Base-by-base conservation (phyloP, 371 early-diverging fungal species). In the Haplosporangium sp. region DNA sequence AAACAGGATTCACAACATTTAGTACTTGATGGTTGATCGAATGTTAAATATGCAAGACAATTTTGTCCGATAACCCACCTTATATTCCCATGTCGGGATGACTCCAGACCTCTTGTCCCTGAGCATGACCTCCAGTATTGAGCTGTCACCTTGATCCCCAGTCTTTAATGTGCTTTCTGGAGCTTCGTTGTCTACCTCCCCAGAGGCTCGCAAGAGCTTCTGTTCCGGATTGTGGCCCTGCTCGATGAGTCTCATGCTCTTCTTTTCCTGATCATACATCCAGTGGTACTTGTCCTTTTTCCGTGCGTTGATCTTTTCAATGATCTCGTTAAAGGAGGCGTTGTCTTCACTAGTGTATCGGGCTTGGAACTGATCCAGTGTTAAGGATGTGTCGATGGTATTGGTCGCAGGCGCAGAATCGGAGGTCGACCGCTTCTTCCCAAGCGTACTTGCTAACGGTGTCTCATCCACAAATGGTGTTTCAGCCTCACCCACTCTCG, bases 331-430 rank as follows among this genome's bases (percentile, higher is more conserved):
- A 75, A 95, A 95, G 5, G 94, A 93, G 12, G 93, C 91, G 80
- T 95, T 94, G 75, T 95, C 95, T 71, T 95, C 95, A 69, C 89
- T 89, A 7, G 95, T 95, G 74, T 93, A 94, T n/a, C 82, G 73
- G 1, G 88, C 66, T 74, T 92, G 94, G 67, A 94, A 95, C 50
- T 86, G 86, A 63, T 94, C 95, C 18, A 91, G 80, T 5, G 84
- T 80, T 13, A 83, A 21, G 14, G 68, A 56, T 0, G 73, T 79
- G 55, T 79, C 69, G 51, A 79, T 67, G 8, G 51, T n/a, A 5
- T 63, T 40, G 70, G 48, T 29, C 37, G 55, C 47, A 12, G 57
- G 11, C 6, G 29, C 48, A 12, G 37, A 21, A 18, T 36, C 43
- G 37, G 21, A 47, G 13, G 11, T 41, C 37, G 58, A 41, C 4